Evolutionary conservation across 2,329 filamentous ascomycete genomes (phyloP).

Genomic region (Neopestalotiopsis rosae): DNA sequence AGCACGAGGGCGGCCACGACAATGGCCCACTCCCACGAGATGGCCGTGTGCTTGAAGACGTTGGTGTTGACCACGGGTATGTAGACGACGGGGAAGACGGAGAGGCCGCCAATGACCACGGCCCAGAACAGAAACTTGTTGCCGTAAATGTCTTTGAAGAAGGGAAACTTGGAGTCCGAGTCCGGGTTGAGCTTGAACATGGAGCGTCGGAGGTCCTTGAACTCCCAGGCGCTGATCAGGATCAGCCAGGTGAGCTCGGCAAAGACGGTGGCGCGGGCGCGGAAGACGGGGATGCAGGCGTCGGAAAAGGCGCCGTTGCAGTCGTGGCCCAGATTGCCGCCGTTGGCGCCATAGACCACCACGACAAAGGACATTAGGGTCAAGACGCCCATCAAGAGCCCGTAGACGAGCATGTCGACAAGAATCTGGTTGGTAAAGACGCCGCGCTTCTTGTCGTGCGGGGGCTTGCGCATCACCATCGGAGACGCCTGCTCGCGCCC

Average conservation of each 20-base stretch:
- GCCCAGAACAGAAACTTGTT: conserved; percentile 73
- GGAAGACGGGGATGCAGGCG: conserved; percentile 63
- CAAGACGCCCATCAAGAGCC: conserved; percentile 65
- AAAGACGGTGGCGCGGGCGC: conserved; percentile 71
- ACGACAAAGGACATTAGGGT: conserved; percentile 66
- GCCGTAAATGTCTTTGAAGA: conserved; percentile 67
- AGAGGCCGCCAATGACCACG: conserved; percentile 63
- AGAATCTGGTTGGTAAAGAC: conserved; percentile 71
- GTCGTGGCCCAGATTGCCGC: conserved; percentile 53
- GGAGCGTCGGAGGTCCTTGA: conserved; percentile 72
- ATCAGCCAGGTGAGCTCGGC: conserved; percentile 72
- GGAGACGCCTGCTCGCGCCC: conserved; percentile 73
- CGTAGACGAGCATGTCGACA: conserved; percentile 70
- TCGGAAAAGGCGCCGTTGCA: conserved; percentile 62
- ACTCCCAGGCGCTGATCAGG: conserved; percentile 75
- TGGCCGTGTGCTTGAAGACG: conserved; percentile 73
- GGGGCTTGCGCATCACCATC: conserved; percentile 70
- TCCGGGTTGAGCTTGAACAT: conserved; percentile 70
- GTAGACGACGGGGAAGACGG: conserved; percentile 69
- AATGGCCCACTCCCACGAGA: conserved; percentile 75
- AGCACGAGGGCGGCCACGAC: conserved; percentile 67
- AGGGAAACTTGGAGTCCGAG: conserved; percentile 52
- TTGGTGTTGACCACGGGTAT: conserved; percentile 68
- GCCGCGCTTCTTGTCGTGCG: conserved; percentile 63
- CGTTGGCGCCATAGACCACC: conserved; percentile 41